Evolutionary conservation across 306 rosid species (phyloP), one percentile per base, ranked within the genome.

Genomic region (Rubus parviflorus): DNA sequence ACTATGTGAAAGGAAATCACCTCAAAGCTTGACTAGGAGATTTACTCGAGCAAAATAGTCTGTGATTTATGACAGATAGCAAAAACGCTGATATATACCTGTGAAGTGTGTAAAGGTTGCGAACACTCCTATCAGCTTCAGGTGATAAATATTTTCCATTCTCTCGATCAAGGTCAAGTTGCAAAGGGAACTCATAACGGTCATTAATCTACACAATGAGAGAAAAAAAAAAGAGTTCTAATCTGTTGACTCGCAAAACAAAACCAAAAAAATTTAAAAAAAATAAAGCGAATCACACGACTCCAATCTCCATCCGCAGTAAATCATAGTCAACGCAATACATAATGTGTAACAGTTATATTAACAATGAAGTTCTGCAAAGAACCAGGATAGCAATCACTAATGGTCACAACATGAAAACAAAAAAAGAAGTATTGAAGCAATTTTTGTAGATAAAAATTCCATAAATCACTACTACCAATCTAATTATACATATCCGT

Each of bases 171-270:
- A 96, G 97, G 79, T 96, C 98, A 77, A 96, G 91, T 92, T 96
- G 93, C 88, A 96, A 82, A 17, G 99, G 99, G 81, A 96, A 96
- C 89, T 96, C 99, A 82, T 96, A 96, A 40, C 94, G 94, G 80
- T 96, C 99, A 80, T 96, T 96, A 70, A 96, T 96, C 99, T 96
- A 81, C 68, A 53, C 14, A 73, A 56, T 41, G 22, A 56, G 66
- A 73, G 16, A 3, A 2, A 54, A 56, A 73, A 30, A 40, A 4
- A 47, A 69, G 7, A 73, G 46, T n/a, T 41, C 20, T 54, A 40
- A 38, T 38, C 6, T 54, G 81, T 54, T n/a, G 53, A n/a, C 40
- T 54, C 0, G 2, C 4, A 3, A 56, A 16, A 30, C 35, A 30
- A 30, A 30, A 30, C 35, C 35, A 30, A 30, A 1, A 30, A 30